Evolutionary conservation across 2,329 filamentous ascomycete species (phyloP), one percentile per base, ranked within the genome.

Genomic region (Alternaria infectoria): DNA sequence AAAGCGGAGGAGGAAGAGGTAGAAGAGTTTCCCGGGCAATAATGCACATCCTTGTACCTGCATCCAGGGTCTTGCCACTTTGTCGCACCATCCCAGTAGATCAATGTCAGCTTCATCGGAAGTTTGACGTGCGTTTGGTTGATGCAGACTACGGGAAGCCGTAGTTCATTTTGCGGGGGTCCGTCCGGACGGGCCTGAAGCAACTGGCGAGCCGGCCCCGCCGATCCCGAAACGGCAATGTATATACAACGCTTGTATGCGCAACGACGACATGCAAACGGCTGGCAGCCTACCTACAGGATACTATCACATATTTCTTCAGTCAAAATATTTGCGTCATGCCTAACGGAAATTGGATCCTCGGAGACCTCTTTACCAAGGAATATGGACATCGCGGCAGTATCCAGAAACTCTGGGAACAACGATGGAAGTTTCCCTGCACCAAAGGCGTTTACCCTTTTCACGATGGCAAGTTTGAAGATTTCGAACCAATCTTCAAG

Each of bases 381-480:
- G 76, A 80, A 57, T 80, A 77, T 44, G 77, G 77, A 54, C 77
- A 80, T 43, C 67, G 70, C 47, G 72, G 75, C 54, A 74, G 69
- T 47, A 78, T 78, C 46, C 58, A 73, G 40, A 76, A 71, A 9
- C 64, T 80, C 11, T 80, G 77, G 77, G 72, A 74, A 25, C 66
- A 69, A 54, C 64, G 76, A 17, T 80, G 77, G 77, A 77, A 74
- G 30, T 71, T 78, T 23, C 77, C 77, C 4, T 77, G 76, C 56
- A 67, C 64, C 40, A 66, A 69, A 13, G 84, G 87, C 54, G 83
- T 93, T 5, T 91, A 91, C 68, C 89, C 89, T 0, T 93, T 93
- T 81, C 90, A 93, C 80, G 91, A 93, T 75, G 89, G 89, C 28
- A 81, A 83, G 15, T 86, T 86, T 65, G 84, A 88, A 62, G 91